Evolutionary conservation across 78 protist genomes (phyloP).

Genomic region (Chrysochromulina parva): DNA sequence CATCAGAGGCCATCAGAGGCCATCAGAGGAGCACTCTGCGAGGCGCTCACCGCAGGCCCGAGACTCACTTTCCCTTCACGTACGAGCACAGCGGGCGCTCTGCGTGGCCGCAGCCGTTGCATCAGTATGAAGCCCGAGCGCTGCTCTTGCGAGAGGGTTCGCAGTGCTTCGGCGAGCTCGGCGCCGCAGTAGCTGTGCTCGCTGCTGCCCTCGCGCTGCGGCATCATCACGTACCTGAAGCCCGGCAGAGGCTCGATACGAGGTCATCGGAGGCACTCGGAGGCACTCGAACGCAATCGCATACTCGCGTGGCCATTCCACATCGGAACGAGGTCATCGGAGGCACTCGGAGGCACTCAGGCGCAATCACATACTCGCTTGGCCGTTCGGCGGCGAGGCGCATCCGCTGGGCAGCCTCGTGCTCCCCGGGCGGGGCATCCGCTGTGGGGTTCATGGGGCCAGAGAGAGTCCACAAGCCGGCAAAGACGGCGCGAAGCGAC

Average conservation of each 20-base stretch:
- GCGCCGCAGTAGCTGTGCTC: conserved; percentile 60
- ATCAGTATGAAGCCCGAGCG: conserved; percentile 69
- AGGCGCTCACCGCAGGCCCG: not conserved
- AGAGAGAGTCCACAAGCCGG: conserved; percentile 3
- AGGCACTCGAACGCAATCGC: too few species aligned
- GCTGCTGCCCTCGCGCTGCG: conserved; percentile 96
- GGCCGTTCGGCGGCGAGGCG: conserved; percentile 49
- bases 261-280: too few species aligned
- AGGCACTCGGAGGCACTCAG: conserved; percentile 66
- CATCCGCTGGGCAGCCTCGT: conserved; percentile 16
- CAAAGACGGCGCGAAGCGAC: not conserved
- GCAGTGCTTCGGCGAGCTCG: not conserved
- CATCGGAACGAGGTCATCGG: too few species aligned
- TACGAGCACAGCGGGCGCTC: not conserved
- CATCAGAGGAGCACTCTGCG: too few species aligned
- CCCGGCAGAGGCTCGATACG: too few species aligned
- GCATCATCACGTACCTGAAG: conserved; percentile 79
- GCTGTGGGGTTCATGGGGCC: too few species aligned
- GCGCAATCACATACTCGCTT: conserved; percentile 78
- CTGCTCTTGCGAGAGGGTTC: not conserved
- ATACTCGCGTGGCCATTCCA: too few species aligned
- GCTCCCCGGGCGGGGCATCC: not conserved
- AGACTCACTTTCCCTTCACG: not conserved
- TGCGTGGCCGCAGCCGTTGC: conserved; percentile 65
- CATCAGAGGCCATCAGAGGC: too few species aligned